These are phyloP conservation scores for rapeseed (Brassica napus) DNA, from an alignment of 345 rosid species.

Conservation along the genomic window Da-Ae NC_063440.1:634001-634500, in stretches of 20 bases:
- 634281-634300: slow-evolving; percentile 70
- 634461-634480: slow-evolving; percentile 53
- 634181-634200: slow-evolving; percentile 83
- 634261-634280: slow-evolving; percentile 58
- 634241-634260: slow-evolving; percentile 65
- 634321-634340: slow-evolving; percentile 59
- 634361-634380: slow-evolving; percentile 76
- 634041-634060: slow-evolving; percentile 23
- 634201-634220: slow-evolving; percentile 61
- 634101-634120: slow-evolving; percentile 3
- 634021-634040: slow-evolving; percentile 12
- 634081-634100: slow-evolving; percentile 33
- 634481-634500: slow-evolving; percentile 37
- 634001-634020: background rate
- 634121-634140: slow-evolving; percentile 29
- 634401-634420: slow-evolving; percentile 72
- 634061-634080: slow-evolving; percentile 31
- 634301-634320: slow-evolving; percentile 78
- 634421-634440: slow-evolving; percentile 73
- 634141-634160: slow-evolving; percentile 42
- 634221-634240: slow-evolving; percentile 52
- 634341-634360: slow-evolving; percentile 58
- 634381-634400: slow-evolving; percentile 75
- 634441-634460: slow-evolving; percentile 59
- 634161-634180: slow-evolving; percentile 79